phyloP scores from a whole-genome alignment of 2,329 filamentous ascomycete species.

The Gnomoniopsis sp. region DNA sequence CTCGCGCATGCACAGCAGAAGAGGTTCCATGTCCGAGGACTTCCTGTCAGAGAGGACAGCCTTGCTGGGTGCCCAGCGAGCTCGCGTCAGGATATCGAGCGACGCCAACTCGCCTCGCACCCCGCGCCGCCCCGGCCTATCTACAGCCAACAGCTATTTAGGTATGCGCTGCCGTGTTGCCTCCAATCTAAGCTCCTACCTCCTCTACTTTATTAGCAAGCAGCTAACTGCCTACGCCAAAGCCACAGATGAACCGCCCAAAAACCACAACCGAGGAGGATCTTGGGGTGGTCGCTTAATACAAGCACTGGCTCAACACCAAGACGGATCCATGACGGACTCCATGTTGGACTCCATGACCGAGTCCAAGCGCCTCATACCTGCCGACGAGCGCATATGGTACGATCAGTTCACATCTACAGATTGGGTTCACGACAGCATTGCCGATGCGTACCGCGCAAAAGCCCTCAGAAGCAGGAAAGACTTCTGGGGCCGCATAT shows the following conservation, averaged over 20 bases:
- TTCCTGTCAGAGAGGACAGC: slow-evolving; percentile 14
- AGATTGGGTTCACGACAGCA: slow-evolving; percentile 97
- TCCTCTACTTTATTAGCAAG: background rate
- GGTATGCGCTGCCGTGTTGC: slow-evolving; percentile 6
- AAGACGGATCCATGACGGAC: slow-evolving; percentile 19
- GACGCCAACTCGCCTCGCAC: slow-evolving; percentile 5
- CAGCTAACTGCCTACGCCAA: background rate
- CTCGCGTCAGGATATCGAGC: slow-evolving; percentile 13
- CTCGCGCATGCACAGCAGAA: slow-evolving; percentile 16
- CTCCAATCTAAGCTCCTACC: background rate
- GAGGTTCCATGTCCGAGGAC: slow-evolving; percentile 15
- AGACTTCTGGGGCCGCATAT: slow-evolving; percentile 77
- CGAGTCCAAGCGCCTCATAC: slow-evolving; percentile 64
- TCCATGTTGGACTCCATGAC: slow-evolving; percentile 36
- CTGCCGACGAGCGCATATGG: slow-evolving; percentile 86
- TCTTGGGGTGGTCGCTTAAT: slow-evolving; percentile 61
- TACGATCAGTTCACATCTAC: slow-evolving; percentile 98
- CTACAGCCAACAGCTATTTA: slow-evolving; percentile 12
- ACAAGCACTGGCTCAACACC: slow-evolving; percentile 57
- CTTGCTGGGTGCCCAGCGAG: slow-evolving; percentile 8
- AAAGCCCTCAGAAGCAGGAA: slow-evolving; percentile 78
- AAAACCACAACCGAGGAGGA: slow-evolving; percentile 54
- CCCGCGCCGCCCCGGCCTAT: slow-evolving; percentile 2
- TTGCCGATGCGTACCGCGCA: slow-evolving; percentile 86
- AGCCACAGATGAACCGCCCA: slow-evolving; percentile 34